Evolutionary conservation across 345 rosid species (phyloP), one percentile per base, ranked within the genome.

Genomic region (Camelina hispida): DNA sequence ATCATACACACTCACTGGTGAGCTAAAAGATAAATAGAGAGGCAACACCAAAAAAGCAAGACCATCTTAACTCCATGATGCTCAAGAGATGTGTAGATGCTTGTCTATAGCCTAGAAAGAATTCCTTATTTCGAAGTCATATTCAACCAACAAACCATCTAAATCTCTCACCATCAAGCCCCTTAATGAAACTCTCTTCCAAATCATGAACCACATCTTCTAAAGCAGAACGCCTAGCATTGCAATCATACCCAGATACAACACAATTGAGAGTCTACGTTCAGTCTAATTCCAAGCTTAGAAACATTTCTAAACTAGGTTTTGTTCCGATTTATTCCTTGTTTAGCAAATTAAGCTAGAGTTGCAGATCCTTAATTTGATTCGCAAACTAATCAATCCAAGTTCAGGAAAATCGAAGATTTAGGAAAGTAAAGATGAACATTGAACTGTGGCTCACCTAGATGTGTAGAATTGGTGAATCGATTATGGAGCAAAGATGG

Each of bases 1-100:
- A 56, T 30, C 48, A 46, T 69, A 82, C 30, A 67, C 82, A 82
- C 66, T 54, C 23, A 57, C 60, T 53, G 51, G 12, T 73, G 59
- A 65, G 55, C 54, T 16, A 53, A 57, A 50, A 60, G 20, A 56
- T 53, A 30, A 38, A 61, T 7, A 63, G 48, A 80, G 73, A 47
- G 35, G 40, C 6, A 58, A 58, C 60, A 64, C 73, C 48, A 3
- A 42, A 72, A 59, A 78, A 11, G 23, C 18, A 61, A 66, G 71
- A 67, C 78, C 28, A 43, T 25, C 28, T 25, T 25, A 25, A 25
- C 28, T 25, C 28, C 28, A 25, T 25, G 28, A 25, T 25, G 28
- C 28, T 25, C 28, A 25, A 25, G 28, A 25, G 28, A 25, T 25
- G 4, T 3, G 28, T 25, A 25, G 28, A 25, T 25, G 28, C 28